Evolutionary conservation across 2,329 filamentous ascomycete genomes (phyloP), one percentile per base, ranked within the genome.

Genomic region (Aspergillus glaucus): DNA sequence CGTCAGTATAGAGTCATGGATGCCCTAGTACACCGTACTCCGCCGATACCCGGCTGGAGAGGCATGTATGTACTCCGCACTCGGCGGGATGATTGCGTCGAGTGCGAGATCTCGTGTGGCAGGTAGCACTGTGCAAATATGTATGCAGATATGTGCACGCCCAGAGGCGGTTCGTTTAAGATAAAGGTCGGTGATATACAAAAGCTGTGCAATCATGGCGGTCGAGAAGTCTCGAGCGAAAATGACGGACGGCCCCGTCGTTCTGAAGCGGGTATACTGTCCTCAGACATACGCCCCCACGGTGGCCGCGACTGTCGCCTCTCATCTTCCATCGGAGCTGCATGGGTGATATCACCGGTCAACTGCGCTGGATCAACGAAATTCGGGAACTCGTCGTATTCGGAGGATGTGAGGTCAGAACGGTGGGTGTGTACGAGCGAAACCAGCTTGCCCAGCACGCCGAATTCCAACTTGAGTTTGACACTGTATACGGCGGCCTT

Each of bases 401-500:
- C 63, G 3, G 55, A 55, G 2, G 64, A 67, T 5, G 58, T 67
- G 0, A 61, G 61, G 14, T 63, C 61, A 15, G 64, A 62, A 9
- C 55, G 57, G 19, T 59, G 55, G 2, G 53, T 54, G 24, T 67
- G 62, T 30, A 71, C 69, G n/a, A 74, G 58, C 1, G 65, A 61
- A 32, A 74, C 66, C 5, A 74, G 59, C 52, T 71, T 70, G n/a
- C 69, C 62, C 19, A 75, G 61, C 10, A 75, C 73, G n/a, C 66
- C 73, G 41, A 75, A 75, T 55, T 76, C 74, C 9, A 76, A 64
- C 54, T 76, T 76, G 47, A 76, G 61, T 55, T 76, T 76, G 55
- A 76, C 63, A 42, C 73, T 75, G 59, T 76, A 76, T 10, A 75
- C 66, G 43, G 71, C 66, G 3, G 67, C 66, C 54, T 76, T 76